Evolutionary conservation across 352 stramenopile genomes (phyloP).

Genomic region (Phytophthora ramorum): DNA sequence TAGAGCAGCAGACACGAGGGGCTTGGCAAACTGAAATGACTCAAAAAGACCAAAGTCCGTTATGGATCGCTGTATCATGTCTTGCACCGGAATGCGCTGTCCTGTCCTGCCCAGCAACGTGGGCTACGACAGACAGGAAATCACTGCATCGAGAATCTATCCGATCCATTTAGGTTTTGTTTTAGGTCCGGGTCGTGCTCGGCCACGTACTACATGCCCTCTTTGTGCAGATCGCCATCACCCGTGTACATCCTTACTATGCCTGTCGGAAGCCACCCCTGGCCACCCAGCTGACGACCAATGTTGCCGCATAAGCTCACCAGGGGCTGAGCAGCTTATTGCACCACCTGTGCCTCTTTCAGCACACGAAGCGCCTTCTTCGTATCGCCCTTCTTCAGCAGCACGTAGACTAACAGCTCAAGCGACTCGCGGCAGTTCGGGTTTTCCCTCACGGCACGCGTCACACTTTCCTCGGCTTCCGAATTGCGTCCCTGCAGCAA

Average conservation of each 20-base stretch:
- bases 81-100: slow-evolving; percentile 7
- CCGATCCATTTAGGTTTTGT: slow-evolving; percentile 19
- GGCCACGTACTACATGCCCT: slow-evolving; percentile 4
- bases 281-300: not conserved
- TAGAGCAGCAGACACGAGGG: slow-evolving; percentile 44
- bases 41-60: slow-evolving; percentile 23
- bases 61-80: slow-evolving; percentile 26
- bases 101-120: not conserved
- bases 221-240: no score
- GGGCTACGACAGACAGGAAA: not conserved
- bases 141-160: slow-evolving; percentile 23
- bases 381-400: slow-evolving; percentile 89
- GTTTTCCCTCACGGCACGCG: slow-evolving; percentile 82
- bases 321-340: slow-evolving; percentile 36
- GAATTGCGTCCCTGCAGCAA: slow-evolving; percentile 76
- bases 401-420: slow-evolving; percentile 88
- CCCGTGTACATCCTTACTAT: slow-evolving; percentile 25
- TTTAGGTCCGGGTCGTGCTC: slow-evolving; percentile 7
- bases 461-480: slow-evolving; percentile 87
- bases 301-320: slow-evolving; percentile 3
- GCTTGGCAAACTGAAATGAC: slow-evolving; percentile 30
- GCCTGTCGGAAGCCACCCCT: slow-evolving; percentile 16
- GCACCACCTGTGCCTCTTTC: slow-evolving; percentile 84
- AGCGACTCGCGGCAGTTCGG: slow-evolving; percentile 85
- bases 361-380: slow-evolving; percentile 90